Percentiles rank a stretch among this genome's conserved stretches.
phyloP scores from a whole-genome alignment of 176 grass and related monocot genomes.

The Cymbopogon citratus region DNA sequence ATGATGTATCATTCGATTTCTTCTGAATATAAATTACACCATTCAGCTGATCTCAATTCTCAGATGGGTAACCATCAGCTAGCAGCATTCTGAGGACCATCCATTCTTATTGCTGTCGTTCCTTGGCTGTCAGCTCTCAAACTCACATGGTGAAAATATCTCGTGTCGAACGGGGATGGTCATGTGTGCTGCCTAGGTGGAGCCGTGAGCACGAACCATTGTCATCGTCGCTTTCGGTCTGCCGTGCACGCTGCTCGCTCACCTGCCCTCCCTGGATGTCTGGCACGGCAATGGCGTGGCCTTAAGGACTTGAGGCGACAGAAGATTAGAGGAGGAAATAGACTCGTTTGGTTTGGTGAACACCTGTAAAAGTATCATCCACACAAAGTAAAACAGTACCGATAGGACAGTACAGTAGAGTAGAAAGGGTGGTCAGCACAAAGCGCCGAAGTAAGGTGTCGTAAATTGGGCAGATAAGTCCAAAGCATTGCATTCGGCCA shows the following conservation, averaged over 20 bases:
- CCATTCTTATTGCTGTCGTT: background rate
- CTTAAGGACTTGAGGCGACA: background rate
- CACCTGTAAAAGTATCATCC: background rate
- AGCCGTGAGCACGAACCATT: background rate
- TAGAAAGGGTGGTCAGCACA: background rate
- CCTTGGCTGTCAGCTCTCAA: background rate
- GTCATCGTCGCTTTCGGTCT: background rate
- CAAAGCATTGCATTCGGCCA: background rate
- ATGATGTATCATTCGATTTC: background rate
- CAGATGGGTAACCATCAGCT: background rate
- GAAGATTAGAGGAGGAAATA: background rate
- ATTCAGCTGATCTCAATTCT: background rate
- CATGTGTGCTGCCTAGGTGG: background rate
- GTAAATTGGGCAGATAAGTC: background rate
- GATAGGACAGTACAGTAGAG: too few species aligned
- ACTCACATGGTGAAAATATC: background rate
- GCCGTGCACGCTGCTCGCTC: background rate
- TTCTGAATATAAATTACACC: background rate
- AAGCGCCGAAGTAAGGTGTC: background rate
- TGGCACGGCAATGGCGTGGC: background rate
- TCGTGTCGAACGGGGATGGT: background rate
- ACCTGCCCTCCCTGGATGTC: background rate
- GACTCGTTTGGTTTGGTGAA: background rate
- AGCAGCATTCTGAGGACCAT: background rate
- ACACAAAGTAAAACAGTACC: background rate